Conservation (phyloP, 1,139 yeast species). For the Debaryomyces subglobosus region DNA sequence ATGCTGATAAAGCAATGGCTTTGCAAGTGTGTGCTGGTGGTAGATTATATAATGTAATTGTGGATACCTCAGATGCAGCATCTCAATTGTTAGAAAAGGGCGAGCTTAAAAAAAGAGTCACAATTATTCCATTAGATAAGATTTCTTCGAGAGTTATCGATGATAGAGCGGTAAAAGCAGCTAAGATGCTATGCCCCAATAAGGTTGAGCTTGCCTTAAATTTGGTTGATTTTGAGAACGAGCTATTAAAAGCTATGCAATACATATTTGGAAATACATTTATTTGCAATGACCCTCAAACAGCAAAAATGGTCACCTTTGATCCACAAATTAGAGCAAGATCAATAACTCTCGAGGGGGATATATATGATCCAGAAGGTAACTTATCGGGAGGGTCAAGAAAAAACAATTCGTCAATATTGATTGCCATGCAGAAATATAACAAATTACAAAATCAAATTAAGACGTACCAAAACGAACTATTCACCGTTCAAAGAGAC, state of each 20-base stretch:
- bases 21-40: constrained; percentile 96
- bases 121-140: constrained; percentile 90
- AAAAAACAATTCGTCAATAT: constrained; percentile 56
- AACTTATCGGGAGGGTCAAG: constrained; percentile 95
- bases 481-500: constrained; percentile 43
- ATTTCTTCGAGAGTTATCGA: constrained; percentile 62
- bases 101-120: constrained; percentile 76
- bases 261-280: constrained; percentile 88
- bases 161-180: constrained; percentile 49
- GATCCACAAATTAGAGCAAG: constrained; percentile 78
- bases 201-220: constrained; percentile 87
- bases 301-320: constrained; percentile 87
- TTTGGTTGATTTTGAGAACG: constrained; percentile 71
- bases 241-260: constrained; percentile 81
- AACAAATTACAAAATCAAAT: constrained; percentile 53
- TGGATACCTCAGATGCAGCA: constrained; percentile 84
- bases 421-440: constrained; percentile 69
- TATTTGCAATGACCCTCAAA: constrained; percentile 81
- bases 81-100: constrained; percentile 81
- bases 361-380: constrained; percentile 94
- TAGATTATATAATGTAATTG: constrained; percentile 85
- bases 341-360: constrained; percentile 94
- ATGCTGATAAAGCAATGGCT: constrained; percentile 73
- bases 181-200: constrained; percentile 74
- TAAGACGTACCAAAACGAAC: constrained; percentile 38